phyloP scores from a whole-genome alignment of 805 yeast species.

The Cyberlindnera misumaiensis region DNA sequence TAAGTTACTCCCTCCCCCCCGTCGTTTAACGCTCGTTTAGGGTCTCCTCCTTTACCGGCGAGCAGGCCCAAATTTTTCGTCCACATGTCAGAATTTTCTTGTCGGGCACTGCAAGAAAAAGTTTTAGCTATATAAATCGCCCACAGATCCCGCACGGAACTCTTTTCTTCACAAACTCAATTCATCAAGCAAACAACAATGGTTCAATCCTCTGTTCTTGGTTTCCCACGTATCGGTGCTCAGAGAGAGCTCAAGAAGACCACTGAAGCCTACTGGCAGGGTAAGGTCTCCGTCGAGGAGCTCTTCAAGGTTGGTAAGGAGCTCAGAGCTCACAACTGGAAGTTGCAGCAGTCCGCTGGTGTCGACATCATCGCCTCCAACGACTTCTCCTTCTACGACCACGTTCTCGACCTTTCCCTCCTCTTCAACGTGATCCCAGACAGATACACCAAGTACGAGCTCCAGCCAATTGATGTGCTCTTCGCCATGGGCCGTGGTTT shows the following conservation, averaged over 20 bases:
- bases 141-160: no score
- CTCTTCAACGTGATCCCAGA: constrained; percentile 95
- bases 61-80: constrained; percentile 1
- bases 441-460: constrained; percentile 87
- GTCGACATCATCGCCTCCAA: constrained; percentile 95
- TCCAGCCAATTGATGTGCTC: constrained; percentile 83
- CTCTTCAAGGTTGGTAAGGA: constrained; percentile 90
- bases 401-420: constrained; percentile 85
- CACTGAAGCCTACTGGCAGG: constrained; percentile 98
- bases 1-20: no score
- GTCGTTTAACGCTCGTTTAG: no score
- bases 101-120: background rate
- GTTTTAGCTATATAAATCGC: no score
- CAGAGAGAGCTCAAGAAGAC: constrained; percentile 98
- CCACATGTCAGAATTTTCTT: background rate
- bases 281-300: constrained; percentile 83
- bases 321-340: constrained; percentile 95
- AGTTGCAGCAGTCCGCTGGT: constrained; percentile 94
- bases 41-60: constrained; percentile 1
- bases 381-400: constrained; percentile 98
- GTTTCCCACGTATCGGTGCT: constrained; percentile 99
- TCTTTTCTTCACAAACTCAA: background rate
- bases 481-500: constrained; percentile 99
- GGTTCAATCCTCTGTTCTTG: constrained; percentile 97
- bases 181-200: constrained; percentile 33